Evolutionary conservation across 2,329 filamentous ascomycete species (phyloP).

Genomic region (Clonostachys rosea): DNA sequence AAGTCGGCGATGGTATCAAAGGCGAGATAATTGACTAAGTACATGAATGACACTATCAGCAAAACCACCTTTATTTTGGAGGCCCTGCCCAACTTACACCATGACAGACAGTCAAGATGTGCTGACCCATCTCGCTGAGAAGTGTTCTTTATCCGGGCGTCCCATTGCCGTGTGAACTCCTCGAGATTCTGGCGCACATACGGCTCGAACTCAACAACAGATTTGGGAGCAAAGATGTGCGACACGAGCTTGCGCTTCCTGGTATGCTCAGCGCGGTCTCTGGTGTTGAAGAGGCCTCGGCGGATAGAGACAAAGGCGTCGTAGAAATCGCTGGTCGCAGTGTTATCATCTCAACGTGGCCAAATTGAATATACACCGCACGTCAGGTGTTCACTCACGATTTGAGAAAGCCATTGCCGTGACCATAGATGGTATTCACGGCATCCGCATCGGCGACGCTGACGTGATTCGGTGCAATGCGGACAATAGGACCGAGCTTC

Average conservation of each 20-base stretch:
- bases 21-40: constrained; percentile 40
- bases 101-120: constrained; percentile 68
- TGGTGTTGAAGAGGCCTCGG: constrained; percentile 84
- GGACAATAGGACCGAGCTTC: constrained; percentile 72
- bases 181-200: constrained; percentile 81
- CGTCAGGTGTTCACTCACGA: constrained; percentile 35
- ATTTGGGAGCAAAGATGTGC: constrained; percentile 82
- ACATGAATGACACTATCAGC: no score
- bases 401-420: constrained; percentile 73
- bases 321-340: constrained; percentile 68
- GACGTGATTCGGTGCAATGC: constrained; percentile 81
- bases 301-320: constrained; percentile 87
- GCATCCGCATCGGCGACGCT: constrained; percentile 77
- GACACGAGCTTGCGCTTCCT: constrained; percentile 86
- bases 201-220: constrained; percentile 78
- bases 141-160: constrained; percentile 45
- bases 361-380: not conserved
- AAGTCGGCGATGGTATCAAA: constrained; percentile 45
- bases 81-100: constrained; percentile 55
- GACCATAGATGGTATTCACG: constrained; percentile 73
- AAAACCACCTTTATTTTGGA: no score
- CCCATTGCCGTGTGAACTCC: constrained; percentile 69
- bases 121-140: constrained; percentile 25
- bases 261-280: constrained; percentile 75
- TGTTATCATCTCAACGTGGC: not conserved